These are phyloP conservation scores for Cladosporium sp. DNA, from an alignment of 2,329 filamentous ascomycete genomes.

Conservation along the genomic window DNA sequence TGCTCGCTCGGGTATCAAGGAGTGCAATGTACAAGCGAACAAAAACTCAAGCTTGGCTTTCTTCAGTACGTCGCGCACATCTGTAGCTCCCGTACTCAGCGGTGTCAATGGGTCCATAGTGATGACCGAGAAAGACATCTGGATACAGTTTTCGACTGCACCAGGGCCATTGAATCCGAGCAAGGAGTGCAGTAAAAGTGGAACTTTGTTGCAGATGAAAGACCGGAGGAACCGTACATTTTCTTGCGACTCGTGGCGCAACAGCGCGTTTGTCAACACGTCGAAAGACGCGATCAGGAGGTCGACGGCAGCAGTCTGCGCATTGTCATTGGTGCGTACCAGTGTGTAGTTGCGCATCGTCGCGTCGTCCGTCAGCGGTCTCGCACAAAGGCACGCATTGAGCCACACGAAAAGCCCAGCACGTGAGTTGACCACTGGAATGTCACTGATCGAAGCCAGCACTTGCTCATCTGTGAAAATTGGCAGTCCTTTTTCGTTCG, in stretches of 20 bases:
- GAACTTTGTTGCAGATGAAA: conserved; percentile 75
- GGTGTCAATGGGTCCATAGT: conserved; percentile 65
- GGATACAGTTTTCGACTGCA: conserved; percentile 61
- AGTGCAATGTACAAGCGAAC: conserved; percentile 84
- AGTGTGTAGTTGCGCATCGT: conserved; percentile 75
- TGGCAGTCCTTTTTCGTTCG: conserved; percentile 59
- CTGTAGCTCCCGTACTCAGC: conserved; percentile 56
- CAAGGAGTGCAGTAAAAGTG: conserved; percentile 56
- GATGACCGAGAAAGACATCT: conserved; percentile 60
- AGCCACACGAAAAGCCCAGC: conserved; percentile 83
- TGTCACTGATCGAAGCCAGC: conserved; percentile 43
- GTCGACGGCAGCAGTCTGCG: conserved; percentile 73
- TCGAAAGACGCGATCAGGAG: conserved; percentile 88
- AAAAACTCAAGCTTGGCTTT: conserved; percentile 78
- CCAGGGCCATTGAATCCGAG: conserved; percentile 55
- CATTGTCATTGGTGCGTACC: conserved; percentile 80
- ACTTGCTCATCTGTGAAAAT: conserved; percentile 58
- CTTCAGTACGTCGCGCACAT: conserved; percentile 54
- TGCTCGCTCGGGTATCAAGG: conserved; percentile 71
- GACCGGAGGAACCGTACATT: conserved; percentile 73
- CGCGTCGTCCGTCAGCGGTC: conserved; percentile 78
- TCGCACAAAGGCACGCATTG: conserved; percentile 74
- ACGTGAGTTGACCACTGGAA: conserved; percentile 69
- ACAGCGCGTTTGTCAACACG: conserved; percentile 79
- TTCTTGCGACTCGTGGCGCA: conserved; percentile 59